A percentile compares a stretch with the other conserved stretches of the same genome.
Conservation (phyloP, 2,329 filamentous ascomycete genomes). For the Hypoxylon sp. region DNA sequence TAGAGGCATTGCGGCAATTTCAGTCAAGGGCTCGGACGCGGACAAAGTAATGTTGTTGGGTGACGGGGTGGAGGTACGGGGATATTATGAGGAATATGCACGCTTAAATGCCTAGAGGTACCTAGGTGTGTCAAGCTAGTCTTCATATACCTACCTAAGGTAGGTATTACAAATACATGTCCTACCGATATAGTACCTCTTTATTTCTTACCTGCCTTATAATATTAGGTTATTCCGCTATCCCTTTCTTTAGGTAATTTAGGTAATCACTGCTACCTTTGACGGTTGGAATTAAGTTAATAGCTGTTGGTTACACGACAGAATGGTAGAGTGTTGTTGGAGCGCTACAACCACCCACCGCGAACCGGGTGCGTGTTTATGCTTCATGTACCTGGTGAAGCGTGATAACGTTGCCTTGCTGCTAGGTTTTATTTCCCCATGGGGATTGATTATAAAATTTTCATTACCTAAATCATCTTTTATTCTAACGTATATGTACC, state of each 20-base stretch:
- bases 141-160: too few species aligned
- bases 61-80: neutral
- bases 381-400: neutral
- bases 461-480: neutral
- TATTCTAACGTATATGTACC: neutral
- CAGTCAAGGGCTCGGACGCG: neutral
- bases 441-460: neutral
- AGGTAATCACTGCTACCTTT: neutral
- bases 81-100: neutral
- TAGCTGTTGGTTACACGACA: constrained; percentile 8
- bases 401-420: neutral
- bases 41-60: neutral
- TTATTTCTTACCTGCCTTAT: neutral
- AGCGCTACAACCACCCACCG: neutral
- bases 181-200: neutral
- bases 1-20: constrained; percentile 10
- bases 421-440: neutral
- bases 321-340: neutral
- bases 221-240: neutral
- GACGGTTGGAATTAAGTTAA: neutral
- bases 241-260: neutral
- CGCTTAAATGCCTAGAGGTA: neutral
- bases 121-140: too few species aligned
- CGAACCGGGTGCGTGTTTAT: neutral
- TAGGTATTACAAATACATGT: neutral